Conservation (phyloP, 2,329 filamentous ascomycete genomes). For the Fusarium armeniacum region DNA sequence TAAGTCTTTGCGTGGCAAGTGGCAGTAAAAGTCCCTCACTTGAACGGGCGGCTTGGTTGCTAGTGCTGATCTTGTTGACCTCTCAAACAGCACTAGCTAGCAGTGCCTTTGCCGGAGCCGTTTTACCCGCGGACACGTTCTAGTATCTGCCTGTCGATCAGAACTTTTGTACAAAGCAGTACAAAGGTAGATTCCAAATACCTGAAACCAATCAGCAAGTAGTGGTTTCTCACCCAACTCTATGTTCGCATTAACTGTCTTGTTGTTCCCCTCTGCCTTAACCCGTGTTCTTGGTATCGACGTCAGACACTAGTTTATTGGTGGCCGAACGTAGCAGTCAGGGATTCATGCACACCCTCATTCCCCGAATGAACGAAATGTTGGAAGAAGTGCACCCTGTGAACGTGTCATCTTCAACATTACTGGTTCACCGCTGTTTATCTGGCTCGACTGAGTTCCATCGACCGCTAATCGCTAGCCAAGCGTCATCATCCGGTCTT, state of each 20-base stretch:
- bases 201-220: background rate
- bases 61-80: background rate
- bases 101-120: background rate
- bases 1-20: too few species aligned
- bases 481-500: background rate
- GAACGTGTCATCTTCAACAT: background rate
- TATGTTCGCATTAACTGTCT: background rate
- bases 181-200: background rate
- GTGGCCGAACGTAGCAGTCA: background rate
- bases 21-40: background rate
- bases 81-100: background rate
- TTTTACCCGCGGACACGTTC: background rate
- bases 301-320: background rate
- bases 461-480: background rate
- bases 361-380: background rate
- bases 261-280: background rate
- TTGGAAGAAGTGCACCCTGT: background rate
- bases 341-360: background rate
- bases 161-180: background rate
- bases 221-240: rapidly evolving
- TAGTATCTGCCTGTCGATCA: background rate
- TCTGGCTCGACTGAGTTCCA: background rate
- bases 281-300: background rate
- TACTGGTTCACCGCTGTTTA: background rate
- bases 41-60: background rate